phyloP scores from a whole-genome alignment of 495 filamentous ascomycete species.

The Darksidea phi region DNA sequence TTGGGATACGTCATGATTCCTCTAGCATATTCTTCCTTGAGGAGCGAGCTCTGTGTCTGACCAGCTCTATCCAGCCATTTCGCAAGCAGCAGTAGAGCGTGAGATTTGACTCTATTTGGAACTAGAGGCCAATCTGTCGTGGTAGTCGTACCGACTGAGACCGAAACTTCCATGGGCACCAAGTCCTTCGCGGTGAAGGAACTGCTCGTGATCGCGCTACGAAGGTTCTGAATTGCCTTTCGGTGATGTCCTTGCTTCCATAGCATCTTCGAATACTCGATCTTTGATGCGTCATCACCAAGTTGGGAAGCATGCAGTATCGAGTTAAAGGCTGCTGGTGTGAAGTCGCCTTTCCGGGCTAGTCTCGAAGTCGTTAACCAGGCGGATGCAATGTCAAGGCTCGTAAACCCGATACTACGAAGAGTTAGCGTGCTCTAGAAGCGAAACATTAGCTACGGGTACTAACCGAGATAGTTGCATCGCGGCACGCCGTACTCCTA shows the following conservation, averaged over 20 bases:
- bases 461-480: constrained; percentile 72
- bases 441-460: neutral
- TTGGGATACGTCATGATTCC: constrained; percentile 61
- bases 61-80: constrained; percentile 95
- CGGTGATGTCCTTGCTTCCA: constrained; percentile 93
- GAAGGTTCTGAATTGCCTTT: constrained; percentile 87
- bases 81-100: constrained; percentile 80
- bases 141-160: constrained; percentile 39
- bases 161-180: constrained; percentile 45
- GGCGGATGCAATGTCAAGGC: constrained; percentile 71
- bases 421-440: neutral
- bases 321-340: constrained; percentile 85
- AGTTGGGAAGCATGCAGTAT: constrained; percentile 84
- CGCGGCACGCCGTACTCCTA: constrained; percentile 80
- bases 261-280: constrained; percentile 89
- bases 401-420: constrained; percentile 49
- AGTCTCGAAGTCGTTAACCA: constrained; percentile 87
- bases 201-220: constrained; percentile 76
- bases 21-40: constrained; percentile 74
- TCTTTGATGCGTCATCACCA: constrained; percentile 78
- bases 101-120: constrained; percentile 57
- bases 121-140: constrained; percentile 38
- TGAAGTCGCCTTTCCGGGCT: constrained; percentile 78
- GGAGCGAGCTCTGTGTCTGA: constrained; percentile 75
- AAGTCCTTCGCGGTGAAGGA: constrained; percentile 58